Evolutionary conservation across 495 filamentous ascomycete genomes (phyloP), one percentile per base, ranked within the genome.

Genomic region (Talaromyces proteolyticus): DNA sequence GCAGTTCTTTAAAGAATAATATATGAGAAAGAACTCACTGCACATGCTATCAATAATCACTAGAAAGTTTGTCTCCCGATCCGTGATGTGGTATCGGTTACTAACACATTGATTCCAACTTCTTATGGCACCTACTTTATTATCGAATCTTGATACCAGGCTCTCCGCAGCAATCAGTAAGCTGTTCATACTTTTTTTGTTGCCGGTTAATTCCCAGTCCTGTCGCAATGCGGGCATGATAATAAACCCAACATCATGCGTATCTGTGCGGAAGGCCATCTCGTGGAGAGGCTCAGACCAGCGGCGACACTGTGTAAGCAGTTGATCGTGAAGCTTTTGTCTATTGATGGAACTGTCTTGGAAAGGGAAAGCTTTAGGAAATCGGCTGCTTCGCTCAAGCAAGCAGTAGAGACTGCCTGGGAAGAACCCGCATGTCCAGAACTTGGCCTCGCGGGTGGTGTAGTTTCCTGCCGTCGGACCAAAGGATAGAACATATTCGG

Each of bases 371-470:
- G 4, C 8, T 34, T 14, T 4, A 14, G 29, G 29, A 14, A 34
- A 34, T 34, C 29, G 29, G 29, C 29, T 34, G 29, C 29, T 34
- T 18, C 69, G 58, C 51, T 72, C 69, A 1, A 66, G 49, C 0
- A 70, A 47, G 1, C 50, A 36, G 49, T 67, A 65, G 20, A 72
- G 42, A 19, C 42, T 57, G 0, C 66, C 67, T 1, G 69, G 69
- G 37, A 71, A 73, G 52, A 73, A 71, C 4, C 69, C 68, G 44
- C 63, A 73, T 6, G 69, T 71, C 69, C 69, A 71, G 50, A 71
- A 73, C 1, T 67, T 57, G 3, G 61, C 58, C 11, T 69, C 66
- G 3, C 66, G 60, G 26, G 59, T 56, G 16, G 54, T 44, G 45
- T 72, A 67, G 12, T 45, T 42, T 10, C 55, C 57, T 25, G 44